Evolutionary conservation across 1,284 basidiomycete genomes (phyloP), one percentile per base, ranked within the genome.

Genomic region (Lentinula novae-zelandiae): DNA sequence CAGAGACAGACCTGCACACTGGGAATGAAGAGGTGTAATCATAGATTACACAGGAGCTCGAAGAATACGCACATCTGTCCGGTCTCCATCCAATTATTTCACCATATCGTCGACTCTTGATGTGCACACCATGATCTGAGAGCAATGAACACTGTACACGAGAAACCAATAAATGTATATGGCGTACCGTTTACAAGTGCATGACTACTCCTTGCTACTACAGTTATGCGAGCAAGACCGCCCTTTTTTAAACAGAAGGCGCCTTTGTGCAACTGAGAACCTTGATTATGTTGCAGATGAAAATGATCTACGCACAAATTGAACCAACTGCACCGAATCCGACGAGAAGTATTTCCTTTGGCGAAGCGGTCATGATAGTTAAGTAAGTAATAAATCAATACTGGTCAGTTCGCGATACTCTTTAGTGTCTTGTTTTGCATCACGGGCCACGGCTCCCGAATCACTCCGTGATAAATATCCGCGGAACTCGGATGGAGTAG

Each of bases 321-420:
- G 65, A 55, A 13, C 65, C 65, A 39, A 66, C 61, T 40, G 65
- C 65, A 8, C 65, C 65, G 53, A 67, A 57, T 17, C 64, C 65
- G 8, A 57, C 46, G 36, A 65, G 51, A 33, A 66, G 60, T n/a
- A 66, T 56, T 49, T 66, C 63, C 42, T 63, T 64, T 17, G 44
- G 17, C n/a, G 40, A 44, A 15, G 17, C 2, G 17, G 48, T 50
- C 50, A 51, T n/a, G n/a, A n/a, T n/a, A n/a, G n/a, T n/a, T n/a
- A n/a, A n/a, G n/a, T n/a, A n/a, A n/a, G n/a, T n/a, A n/a, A n/a
- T n/a, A n/a, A n/a, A n/a, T 27, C 27, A 27, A 3, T 27, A 27
- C 27, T 27, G 27, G 27, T 27, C 3, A 27, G 27, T 27, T 27
- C 27, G 3, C 27, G 27, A 27, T 27, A 27, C 3, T 27, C 27